A percentile compares a stretch with the other conserved stretches of the same genome.
Evolutionary conservation across 2,329 filamentous ascomycete genomes (phyloP).

Genomic region (Colletotrichum liriopes): DNA sequence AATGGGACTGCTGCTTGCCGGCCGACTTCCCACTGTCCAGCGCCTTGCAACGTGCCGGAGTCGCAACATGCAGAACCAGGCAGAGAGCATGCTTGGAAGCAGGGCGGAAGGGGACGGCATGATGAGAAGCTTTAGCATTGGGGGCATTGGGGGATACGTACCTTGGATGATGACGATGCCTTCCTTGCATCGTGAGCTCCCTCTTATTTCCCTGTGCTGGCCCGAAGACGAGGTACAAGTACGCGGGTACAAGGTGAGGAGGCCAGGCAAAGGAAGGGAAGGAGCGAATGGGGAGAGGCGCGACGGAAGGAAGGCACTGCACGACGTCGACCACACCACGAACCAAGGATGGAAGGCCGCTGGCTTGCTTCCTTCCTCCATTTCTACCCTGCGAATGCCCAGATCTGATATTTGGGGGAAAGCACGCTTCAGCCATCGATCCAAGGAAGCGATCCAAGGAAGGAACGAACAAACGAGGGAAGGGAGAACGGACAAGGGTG

Average conservation of each 20-base stretch:
- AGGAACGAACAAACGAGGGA: not conserved
- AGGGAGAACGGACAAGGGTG: not conserved
- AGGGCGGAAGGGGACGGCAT: not conserved
- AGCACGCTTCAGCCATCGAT: not conserved
- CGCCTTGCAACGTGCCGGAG: not conserved
- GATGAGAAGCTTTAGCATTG: not conserved
- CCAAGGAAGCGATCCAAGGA: not conserved
- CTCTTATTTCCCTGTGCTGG: not conserved
- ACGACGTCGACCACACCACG: not conserved
- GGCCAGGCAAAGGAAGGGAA: slow-evolving; percentile 1
- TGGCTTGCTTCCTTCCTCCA: not conserved
- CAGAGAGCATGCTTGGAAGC: not conserved
- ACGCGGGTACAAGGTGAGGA: slow-evolving; percentile 14
- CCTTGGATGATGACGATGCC: not conserved
- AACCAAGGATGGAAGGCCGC: not conserved
- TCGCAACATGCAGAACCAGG: not conserved
- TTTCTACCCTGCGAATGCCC: not conserved
- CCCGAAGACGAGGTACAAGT: slow-evolving; percentile 10
- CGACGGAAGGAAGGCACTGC: not conserved
- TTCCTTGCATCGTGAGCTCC: slow-evolving; percentile 16
- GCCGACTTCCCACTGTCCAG: not conserved
- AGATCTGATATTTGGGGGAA: not conserved
- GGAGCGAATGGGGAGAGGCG: slow-evolving; percentile 1
- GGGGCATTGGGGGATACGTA: slow-evolving; percentile 4
- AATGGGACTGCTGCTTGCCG: not conserved